These are phyloP conservation scores for Fraxinus ornus DNA, from an alignment of 305 asterid species.

Conservation along the genomic window DNA sequence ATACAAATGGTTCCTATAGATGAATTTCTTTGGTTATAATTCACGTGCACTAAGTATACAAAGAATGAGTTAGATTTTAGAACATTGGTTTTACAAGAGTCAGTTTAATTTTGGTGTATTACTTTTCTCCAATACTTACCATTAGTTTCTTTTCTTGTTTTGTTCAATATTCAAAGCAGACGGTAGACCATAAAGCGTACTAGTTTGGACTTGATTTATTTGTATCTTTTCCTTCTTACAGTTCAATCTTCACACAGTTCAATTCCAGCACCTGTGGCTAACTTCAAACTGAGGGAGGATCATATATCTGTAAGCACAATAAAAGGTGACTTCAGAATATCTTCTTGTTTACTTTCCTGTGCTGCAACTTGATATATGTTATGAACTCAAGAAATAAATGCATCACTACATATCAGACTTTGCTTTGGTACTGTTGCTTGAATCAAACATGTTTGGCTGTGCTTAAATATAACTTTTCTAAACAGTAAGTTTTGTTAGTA, in stretches of 20 bases:
- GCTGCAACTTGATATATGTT: conserved; percentile 6
- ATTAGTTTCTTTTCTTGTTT: background rate
- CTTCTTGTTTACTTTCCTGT: background rate
- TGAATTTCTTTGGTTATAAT: background rate
- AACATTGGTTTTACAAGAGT: background rate
- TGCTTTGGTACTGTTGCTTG: conserved; percentile 5
- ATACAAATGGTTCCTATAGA: background rate
- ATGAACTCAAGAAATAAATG: background rate
- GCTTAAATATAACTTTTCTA: background rate
- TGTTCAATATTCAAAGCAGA: conserved; percentile 17
- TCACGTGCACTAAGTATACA: background rate
- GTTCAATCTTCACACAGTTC: conserved; percentile 74
- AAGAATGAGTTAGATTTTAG: background rate
- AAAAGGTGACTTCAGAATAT: conserved; percentile 56
- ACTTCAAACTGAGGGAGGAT: conserved; percentile 79
- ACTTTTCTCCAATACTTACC: conserved; percentile 1
- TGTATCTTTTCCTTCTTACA: conserved; percentile 32
- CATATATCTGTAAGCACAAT: conserved; percentile 79
- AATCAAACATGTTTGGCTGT: conserved; percentile 1
- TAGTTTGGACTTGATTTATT: conserved; percentile 13
- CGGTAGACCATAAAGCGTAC: background rate
- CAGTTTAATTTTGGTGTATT: background rate
- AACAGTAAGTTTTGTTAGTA: background rate
- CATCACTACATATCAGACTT: background rate
- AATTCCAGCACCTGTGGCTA: conserved; percentile 72